These are phyloP conservation scores for Trichoderma sp. DNA, from an alignment of 2,329 filamentous ascomycete species.

Conservation along the genomic window DNA sequence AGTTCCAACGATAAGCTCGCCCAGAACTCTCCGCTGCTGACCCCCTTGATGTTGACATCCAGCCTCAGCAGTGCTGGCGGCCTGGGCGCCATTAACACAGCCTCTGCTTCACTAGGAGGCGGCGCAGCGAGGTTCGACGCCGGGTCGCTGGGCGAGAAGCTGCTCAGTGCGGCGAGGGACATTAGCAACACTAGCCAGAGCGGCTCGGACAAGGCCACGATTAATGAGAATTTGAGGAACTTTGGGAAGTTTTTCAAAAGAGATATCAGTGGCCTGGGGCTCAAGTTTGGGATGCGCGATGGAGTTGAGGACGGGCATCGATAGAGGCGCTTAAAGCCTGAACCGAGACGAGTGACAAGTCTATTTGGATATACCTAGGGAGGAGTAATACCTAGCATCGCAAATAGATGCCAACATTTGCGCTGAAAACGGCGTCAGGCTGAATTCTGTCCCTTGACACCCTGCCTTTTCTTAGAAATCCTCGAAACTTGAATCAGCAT, in stretches of 20 bases:
- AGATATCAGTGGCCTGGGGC: conserved; percentile 78
- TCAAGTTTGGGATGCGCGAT: conserved; percentile 69
- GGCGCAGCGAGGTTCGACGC: conserved; percentile 71
- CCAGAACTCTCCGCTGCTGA: conserved; percentile 70
- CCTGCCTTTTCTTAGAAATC: not conserved
- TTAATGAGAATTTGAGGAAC: conserved; percentile 93
- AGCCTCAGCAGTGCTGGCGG: conserved; percentile 44
- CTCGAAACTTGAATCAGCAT: not conserved
- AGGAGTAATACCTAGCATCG: not conserved
- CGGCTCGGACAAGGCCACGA: conserved; percentile 64
- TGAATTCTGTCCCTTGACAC: not conserved
- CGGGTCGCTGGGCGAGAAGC: conserved; percentile 78
- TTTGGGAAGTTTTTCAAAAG: conserved; percentile 95
- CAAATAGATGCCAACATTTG: not conserved
- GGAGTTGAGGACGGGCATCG: conserved; percentile 34
- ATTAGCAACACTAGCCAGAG: conserved; percentile 61
- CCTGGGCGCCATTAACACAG: conserved; percentile 45
- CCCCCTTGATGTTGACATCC: conserved; percentile 61
- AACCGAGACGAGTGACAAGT: not conserved
- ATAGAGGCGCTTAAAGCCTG: conserved; percentile 12
- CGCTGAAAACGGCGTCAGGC: not conserved
- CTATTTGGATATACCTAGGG: conserved; percentile 2
- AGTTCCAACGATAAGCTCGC: conserved; percentile 71
- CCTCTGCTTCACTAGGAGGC: conserved; percentile 48
- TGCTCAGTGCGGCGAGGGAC: conserved; percentile 86